Evolutionary conservation across 202 grass and related monocot species (phyloP).

Genomic region (Bolboschoenoplectus hybrid): DNA sequence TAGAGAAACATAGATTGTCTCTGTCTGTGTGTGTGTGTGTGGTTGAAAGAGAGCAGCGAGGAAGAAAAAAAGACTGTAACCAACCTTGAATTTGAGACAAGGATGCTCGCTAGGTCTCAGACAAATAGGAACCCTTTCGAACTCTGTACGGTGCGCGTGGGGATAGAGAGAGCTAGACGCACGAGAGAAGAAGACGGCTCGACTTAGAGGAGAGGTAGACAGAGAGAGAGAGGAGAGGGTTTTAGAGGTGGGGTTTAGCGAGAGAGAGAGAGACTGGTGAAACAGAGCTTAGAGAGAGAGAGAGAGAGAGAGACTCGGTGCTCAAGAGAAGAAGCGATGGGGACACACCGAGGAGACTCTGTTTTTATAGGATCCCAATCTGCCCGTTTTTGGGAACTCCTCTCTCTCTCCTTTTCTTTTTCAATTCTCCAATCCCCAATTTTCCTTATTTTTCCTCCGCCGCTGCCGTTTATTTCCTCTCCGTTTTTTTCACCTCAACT

Average conservation of each 20-base stretch:
- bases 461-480: background rate
- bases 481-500: background rate
- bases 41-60: background rate
- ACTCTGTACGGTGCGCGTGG: background rate
- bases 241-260: constrained; percentile 35
- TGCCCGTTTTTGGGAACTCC: constrained; percentile 46
- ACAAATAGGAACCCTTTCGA: background rate
- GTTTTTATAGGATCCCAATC: constrained; percentile 64
- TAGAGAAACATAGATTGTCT: background rate
- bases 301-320: constrained; percentile 1
- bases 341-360: constrained; percentile 20
- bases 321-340: constrained; percentile 2
- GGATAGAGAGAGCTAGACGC: no score
- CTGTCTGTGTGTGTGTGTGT: background rate
- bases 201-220: background rate
- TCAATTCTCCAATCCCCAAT: constrained; percentile 16
- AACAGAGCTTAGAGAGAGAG: constrained; percentile 12
- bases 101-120: background rate
- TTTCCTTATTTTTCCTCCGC: constrained; percentile 16
- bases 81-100: constrained; percentile 30
- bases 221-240: background rate
- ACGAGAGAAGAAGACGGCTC: background rate
- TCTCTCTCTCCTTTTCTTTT: constrained; percentile 25
- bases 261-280: constrained; percentile 30
- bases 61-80: background rate